Percentiles rank a stretch among this genome's conserved stretches.
Conservation (phyloP, 768 basidiomycete species). For the Bullera alba region DNA sequence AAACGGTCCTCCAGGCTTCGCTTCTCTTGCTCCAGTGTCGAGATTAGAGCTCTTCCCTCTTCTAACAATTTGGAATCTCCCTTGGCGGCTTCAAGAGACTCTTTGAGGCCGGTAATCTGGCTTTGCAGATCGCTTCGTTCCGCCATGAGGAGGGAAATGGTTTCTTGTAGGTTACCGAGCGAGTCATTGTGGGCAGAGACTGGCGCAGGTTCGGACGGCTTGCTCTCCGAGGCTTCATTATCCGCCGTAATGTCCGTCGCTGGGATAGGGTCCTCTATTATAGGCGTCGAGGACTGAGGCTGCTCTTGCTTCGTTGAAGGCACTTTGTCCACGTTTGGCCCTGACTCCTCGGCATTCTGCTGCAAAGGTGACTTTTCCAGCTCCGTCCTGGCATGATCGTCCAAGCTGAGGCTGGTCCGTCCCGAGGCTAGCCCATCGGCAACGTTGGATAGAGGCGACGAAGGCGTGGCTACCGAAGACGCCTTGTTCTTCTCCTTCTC, state of each 20-base stretch:
- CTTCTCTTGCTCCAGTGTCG: slow-evolving; percentile 30
- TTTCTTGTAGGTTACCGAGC: slow-evolving; percentile 23
- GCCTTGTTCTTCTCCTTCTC: slow-evolving; percentile 21
- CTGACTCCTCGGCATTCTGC: slow-evolving; percentile 2
- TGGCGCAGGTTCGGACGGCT: neutral
- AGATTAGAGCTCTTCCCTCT: slow-evolving; percentile 28
- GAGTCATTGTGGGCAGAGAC: slow-evolving; percentile 2
- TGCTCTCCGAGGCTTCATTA: neutral
- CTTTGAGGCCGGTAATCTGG: slow-evolving; percentile 17
- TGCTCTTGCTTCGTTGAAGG: neutral
- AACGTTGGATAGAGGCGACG: slow-evolving; percentile 11
- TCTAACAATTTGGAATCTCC: slow-evolving; percentile 21
- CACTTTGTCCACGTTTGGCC: neutral
- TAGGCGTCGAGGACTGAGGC: neutral
- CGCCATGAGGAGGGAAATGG: slow-evolving; percentile 28
- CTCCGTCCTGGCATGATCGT: slow-evolving; percentile 21
- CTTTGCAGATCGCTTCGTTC: slow-evolving; percentile 33
- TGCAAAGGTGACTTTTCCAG: neutral
- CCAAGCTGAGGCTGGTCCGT: slow-evolving; percentile 31
- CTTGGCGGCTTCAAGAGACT: slow-evolving; percentile 12
- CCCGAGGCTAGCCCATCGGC: slow-evolving; percentile 12
- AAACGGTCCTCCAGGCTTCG: slow-evolving; percentile 11
- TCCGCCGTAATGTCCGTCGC: neutral
- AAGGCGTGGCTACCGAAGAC: slow-evolving; percentile 16
- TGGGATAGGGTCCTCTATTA: no score